phyloP scores from a whole-genome alignment of 805 yeast genomes.

The Kodamaea leandrae region DNA sequence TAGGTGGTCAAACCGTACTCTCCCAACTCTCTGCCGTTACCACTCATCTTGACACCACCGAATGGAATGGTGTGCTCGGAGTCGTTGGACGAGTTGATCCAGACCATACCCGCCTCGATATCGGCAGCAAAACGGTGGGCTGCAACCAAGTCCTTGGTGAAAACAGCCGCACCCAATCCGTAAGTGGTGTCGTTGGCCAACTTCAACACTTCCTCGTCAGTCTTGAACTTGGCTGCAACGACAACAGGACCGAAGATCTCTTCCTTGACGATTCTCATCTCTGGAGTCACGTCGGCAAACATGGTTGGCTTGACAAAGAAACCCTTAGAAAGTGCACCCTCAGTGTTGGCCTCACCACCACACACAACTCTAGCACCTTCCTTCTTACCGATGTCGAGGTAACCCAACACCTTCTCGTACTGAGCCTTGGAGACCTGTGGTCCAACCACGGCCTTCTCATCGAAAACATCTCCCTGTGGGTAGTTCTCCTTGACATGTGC shows the following conservation, averaged over 20 bases:
- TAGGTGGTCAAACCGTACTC: constrained; percentile 36
- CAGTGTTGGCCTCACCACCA: constrained; percentile 43
- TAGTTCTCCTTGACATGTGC: constrained; percentile 47
- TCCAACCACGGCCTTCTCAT: constrained; percentile 48
- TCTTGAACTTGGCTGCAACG: constrained; percentile 58
- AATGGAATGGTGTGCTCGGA: constrained; percentile 40
- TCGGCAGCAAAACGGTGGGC: constrained; percentile 65
- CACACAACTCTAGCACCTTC: constrained; percentile 43
- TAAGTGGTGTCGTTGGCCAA: constrained; percentile 72
- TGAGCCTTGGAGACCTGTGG: constrained; percentile 61
- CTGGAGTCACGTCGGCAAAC: constrained; percentile 64
- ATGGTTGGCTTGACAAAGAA: constrained; percentile 74
- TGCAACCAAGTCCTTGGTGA: constrained; percentile 61
- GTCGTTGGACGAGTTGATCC: constrained; percentile 48
- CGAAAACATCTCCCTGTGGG: constrained; percentile 57
- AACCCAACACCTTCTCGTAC: constrained; percentile 46
- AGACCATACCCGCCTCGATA: constrained; percentile 43
- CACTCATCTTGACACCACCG: constrained; percentile 37
- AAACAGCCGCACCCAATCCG: constrained; percentile 82
- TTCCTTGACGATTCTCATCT: constrained; percentile 66
- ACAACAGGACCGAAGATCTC: constrained; percentile 91
- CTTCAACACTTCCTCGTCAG: constrained; percentile 65
- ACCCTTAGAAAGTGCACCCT: constrained; percentile 46
- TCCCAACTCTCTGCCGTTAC: constrained; percentile 44
- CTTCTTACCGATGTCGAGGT: constrained; percentile 42